These are phyloP conservation scores for Eleusine coracana DNA, from an alignment of 176 grass and related monocot species.

Conservation along the genomic window DNA sequence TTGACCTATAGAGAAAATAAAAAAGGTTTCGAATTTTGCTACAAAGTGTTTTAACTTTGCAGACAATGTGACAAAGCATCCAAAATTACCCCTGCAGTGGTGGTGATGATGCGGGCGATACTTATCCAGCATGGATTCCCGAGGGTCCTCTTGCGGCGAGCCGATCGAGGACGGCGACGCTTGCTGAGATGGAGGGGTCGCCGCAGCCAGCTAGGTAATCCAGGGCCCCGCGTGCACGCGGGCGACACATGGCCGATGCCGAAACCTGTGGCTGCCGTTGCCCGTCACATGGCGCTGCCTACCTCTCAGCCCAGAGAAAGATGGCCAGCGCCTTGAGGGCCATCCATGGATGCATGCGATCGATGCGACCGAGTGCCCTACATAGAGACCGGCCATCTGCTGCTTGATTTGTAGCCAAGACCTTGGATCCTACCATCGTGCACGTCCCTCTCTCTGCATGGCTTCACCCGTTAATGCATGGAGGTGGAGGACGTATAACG, in stretches of 20 bases:
- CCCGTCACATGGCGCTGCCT: conserved; percentile 52
- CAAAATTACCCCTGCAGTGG: too few relatives aligned
- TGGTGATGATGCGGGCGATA: not conserved
- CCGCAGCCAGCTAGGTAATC: conserved; percentile 2
- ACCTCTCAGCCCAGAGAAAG: not conserved
- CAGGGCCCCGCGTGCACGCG: conserved; percentile 21
- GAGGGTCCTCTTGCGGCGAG: not conserved
- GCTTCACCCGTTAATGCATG: not conserved
- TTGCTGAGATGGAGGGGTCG: conserved; percentile 7
- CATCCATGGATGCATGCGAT: conserved; percentile 8
- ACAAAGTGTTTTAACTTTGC: too few relatives aligned
- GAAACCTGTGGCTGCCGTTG: conserved; percentile 36
- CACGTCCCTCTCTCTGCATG: not conserved
- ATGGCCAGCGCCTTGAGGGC: conserved; percentile 35
- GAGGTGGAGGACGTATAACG: not conserved
- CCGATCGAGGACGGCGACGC: not conserved
- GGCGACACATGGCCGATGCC: conserved; percentile 50
- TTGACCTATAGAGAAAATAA: too few relatives aligned
- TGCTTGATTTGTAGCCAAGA: not conserved
- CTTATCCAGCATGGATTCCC: not conserved
- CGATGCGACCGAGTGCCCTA: not conserved
- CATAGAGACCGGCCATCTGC: conserved; percentile 19
- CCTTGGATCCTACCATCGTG: conserved; percentile 8
- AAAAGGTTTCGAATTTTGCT: too few relatives aligned
- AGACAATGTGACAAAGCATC: too few relatives aligned